phyloP scores from a whole-genome alignment of 106 monocot genomes.

The Iris macrosiphon region DNA sequence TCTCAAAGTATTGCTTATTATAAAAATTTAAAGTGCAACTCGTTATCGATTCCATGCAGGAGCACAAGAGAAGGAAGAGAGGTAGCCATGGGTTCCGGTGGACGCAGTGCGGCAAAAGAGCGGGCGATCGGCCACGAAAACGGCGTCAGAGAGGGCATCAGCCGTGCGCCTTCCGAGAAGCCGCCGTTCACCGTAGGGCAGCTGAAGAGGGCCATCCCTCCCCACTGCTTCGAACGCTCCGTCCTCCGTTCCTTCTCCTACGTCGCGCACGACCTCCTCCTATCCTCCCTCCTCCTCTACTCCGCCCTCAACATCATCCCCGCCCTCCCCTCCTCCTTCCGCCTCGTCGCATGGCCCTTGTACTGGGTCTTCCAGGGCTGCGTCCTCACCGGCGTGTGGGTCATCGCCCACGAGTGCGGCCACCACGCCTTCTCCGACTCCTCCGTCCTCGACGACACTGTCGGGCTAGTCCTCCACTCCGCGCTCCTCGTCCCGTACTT shows the following conservation, averaged over 20 bases:
- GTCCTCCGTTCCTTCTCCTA: conserved; percentile 41
- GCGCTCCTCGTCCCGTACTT: conserved; percentile 86
- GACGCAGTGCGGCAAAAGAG: conserved; percentile 35
- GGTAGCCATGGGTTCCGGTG: conserved; percentile 22
- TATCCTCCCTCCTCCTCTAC: conserved; percentile 20
- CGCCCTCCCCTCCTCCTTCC: conserved; percentile 18
- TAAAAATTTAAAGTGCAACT: too few species aligned
- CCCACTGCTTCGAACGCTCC: conserved; percentile 76
- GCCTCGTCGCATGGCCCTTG: conserved; percentile 38
- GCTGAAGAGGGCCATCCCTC: conserved; percentile 66
- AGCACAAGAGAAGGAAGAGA: too few species aligned
- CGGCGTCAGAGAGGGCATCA: conserved; percentile 2
- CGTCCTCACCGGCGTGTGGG: conserved; percentile 66
- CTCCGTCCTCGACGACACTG: conserved; percentile 39
- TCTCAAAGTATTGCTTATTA: too few species aligned
- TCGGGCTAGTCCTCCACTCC: conserved; percentile 66
- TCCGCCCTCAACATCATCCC: conserved; percentile 40
- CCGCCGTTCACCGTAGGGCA: conserved; percentile 70
- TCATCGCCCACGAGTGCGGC: conserved; percentile 89
- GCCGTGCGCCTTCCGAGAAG: conserved; percentile 28
- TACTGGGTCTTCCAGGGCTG: conserved; percentile 65
- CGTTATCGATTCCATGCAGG: neutral
- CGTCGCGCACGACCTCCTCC: conserved; percentile 34
- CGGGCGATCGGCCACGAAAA: neutral
- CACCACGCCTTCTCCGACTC: conserved; percentile 77